Conservation (phyloP, 1,284 basidiomycete species). For the Ganoderma leucocontextum region DNA sequence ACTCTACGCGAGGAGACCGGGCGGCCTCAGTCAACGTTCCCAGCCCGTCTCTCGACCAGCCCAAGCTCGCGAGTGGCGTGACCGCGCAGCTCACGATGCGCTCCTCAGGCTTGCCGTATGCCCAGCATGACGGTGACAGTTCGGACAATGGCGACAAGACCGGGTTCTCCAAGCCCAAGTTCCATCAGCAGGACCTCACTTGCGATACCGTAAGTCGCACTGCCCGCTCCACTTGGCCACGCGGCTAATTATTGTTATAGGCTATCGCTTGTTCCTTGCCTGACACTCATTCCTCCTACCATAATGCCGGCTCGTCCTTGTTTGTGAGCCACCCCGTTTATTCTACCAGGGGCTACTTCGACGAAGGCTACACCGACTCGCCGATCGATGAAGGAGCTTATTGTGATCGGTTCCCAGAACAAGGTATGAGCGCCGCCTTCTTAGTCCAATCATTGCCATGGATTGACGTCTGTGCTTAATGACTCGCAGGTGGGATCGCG, state of each 20-base stretch:
- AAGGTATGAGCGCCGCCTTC: slow-evolving; percentile 23
- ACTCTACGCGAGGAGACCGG: neutral
- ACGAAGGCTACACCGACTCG: slow-evolving; percentile 25
- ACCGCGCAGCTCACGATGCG: slow-evolving; percentile 6
- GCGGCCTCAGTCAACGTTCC: neutral
- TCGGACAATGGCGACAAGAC: slow-evolving; percentile 15
- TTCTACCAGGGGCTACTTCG: slow-evolving; percentile 19
- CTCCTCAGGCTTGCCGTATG: slow-evolving; percentile 17
- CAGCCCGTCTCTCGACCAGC: neutral
- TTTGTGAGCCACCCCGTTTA: slow-evolving; percentile 14
- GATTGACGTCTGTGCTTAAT: slow-evolving; percentile 11
- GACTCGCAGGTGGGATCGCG: slow-evolving; percentile 21
- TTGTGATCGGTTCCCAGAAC: slow-evolving; percentile 18
- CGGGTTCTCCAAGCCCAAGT: slow-evolving; percentile 13
- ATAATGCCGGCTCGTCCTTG: slow-evolving; percentile 11
- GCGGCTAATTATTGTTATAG: slow-evolving; percentile 18
- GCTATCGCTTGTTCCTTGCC: slow-evolving; percentile 17
- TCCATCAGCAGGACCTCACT: slow-evolving; percentile 19
- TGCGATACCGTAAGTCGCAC: slow-evolving; percentile 26
- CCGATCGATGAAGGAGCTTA: slow-evolving; percentile 24
- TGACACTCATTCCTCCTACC: slow-evolving; percentile 17
- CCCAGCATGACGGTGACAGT: slow-evolving; percentile 15
- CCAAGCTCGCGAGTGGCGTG: neutral
- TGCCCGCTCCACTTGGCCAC: neutral
- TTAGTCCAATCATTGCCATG: neutral